Base-by-base conservation (phyloP, 768 basidiomycete genomes). In the Rickenella mellea region DNA sequence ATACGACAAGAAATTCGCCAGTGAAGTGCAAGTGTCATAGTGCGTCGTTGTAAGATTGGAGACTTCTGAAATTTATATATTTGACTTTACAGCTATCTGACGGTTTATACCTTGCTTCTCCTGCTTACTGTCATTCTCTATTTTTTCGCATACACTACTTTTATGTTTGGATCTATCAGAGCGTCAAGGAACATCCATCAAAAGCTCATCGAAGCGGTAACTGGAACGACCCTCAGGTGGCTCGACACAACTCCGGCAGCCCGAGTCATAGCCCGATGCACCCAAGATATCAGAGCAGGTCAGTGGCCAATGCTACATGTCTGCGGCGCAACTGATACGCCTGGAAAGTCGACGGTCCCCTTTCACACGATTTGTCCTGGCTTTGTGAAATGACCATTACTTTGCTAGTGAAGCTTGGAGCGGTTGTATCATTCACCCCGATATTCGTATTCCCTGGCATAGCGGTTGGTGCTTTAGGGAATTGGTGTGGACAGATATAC, bases 101-200 rank as follows among this genome's bases (percentile, higher is more conserved):
- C 51, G n/a, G 49, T 62, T 14, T 76, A 71, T 51, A 55, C 60
- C 45, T 27, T 60, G 2, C 50, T 74, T 11, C 46, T 73, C 17
- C 32, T 68, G 0, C 27, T 48, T 24, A 54, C 55, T 2, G 32
- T 64, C 20, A 21, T 55, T 1, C 19, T 60, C 7, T 76, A 67
- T 55, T 47, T 55, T 4, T 14, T 50, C 7, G 65, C 56, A 1
- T 64, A 55, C 21, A 47, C 62, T n/a, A 42, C 68, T 6, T 80
- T 68, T 50, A 59, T 71, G n/a, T 59, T 57, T 30, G 79, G 76
- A 2, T 50, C 62, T 2, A 51, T 78, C 39, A 61, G 74, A 42
- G 80, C 80, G 2, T 78, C 78, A 3, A 62, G 67, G 42, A 55
- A 46, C 5, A 73, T 84, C 11, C 80, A 83, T 50, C 51, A 53